phyloP scores from a whole-genome alignment of 768 basidiomycete genomes.

The Lyophyllum atratum region DNA sequence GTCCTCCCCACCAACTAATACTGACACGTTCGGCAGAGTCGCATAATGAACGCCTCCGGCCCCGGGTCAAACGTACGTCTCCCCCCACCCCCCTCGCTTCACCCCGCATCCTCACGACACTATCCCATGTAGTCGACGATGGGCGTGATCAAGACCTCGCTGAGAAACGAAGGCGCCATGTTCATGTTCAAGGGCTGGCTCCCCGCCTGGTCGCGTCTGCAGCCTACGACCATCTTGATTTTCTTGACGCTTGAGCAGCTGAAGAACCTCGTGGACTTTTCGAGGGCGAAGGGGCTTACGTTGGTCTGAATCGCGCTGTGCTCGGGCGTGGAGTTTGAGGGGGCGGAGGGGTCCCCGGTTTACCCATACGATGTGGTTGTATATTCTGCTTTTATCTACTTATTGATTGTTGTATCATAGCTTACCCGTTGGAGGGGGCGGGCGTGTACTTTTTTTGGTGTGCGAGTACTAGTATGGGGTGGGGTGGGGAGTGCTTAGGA shows the following conservation, averaged over 20 bases:
- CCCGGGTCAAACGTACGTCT: conserved; percentile 70
- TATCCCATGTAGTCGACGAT: conserved; percentile 68
- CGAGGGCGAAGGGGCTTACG: conserved; percentile 44
- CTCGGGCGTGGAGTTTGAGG: not conserved
- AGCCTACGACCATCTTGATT: conserved; percentile 87
- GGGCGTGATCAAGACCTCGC: conserved; percentile 64
- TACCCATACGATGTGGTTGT: too few species aligned
- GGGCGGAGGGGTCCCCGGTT: not conserved
- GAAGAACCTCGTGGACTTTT: conserved; percentile 70
- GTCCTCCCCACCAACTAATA: not conserved
- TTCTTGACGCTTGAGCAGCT: conserved; percentile 84
- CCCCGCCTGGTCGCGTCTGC: conserved; percentile 82
- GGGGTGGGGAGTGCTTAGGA: too few species aligned
- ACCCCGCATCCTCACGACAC: conserved; percentile 7
- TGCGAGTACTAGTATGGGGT: too few species aligned
- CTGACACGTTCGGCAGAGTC: conserved; percentile 44
- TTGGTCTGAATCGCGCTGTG: conserved; percentile 17
- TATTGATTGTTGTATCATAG: too few species aligned
- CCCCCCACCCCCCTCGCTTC: not conserved
- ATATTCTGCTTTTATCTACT: too few species aligned
- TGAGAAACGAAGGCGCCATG: conserved; percentile 76
- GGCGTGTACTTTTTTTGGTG: too few species aligned
- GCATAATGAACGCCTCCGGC: conserved; percentile 89
- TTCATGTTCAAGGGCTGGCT: conserved; percentile 96
- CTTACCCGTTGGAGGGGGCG: too few species aligned